Evolutionary conservation across 306 rosid species (phyloP), one percentile per base, ranked within the genome.

Genomic region (Lablab purpureus): DNA sequence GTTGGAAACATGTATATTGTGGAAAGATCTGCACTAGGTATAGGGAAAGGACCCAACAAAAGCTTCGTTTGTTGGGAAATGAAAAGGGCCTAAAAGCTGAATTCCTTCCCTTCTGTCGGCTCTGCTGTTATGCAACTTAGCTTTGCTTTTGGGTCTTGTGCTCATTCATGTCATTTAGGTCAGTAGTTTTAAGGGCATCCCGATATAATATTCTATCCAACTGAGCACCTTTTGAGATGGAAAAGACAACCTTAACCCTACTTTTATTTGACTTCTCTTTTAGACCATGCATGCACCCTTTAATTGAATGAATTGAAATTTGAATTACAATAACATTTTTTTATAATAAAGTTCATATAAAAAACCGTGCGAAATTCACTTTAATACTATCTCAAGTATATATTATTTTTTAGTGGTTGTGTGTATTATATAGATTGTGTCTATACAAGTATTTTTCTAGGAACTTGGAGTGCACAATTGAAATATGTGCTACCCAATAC

Each of bases 31-130:
- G 76, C 52, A 21, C 51, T 67, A 40, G 52, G 50, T 67, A 67
- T 67, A 52, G 78, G 78, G 85, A 77, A 82, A 82, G 80, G 78
- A 81, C 72, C 51, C 51, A 67, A 67, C 72, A 67, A 91, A 87
- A 91, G 95, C 82, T 84, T 84, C 69, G 78, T 80, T 84, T 88
- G 89, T 92, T 94, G 97, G 97, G 93, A 94, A 94, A 94, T 86
- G 93, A 85, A 87, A 88, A 90, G 91, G 75, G 77, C 77, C 80
- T 63, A 92, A 94, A 92, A 88, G 99, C 96, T 92, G 93, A 87
- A 84, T 76, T 92, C 72, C 90, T 84, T 91, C 96, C 98, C 84
- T 90, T 89, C 93, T 94, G 97, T 91, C 98, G 94, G 97, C 84
- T 60, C 90, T 83, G 87, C 85, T 87, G 86, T 78, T 82, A 80